A percentile compares a stretch with the other conserved stretches of the same genome.
Evolutionary conservation across 2,329 filamentous ascomycete genomes (phyloP).

Genomic region (Aspergillus brunneoviolaceus): DNA sequence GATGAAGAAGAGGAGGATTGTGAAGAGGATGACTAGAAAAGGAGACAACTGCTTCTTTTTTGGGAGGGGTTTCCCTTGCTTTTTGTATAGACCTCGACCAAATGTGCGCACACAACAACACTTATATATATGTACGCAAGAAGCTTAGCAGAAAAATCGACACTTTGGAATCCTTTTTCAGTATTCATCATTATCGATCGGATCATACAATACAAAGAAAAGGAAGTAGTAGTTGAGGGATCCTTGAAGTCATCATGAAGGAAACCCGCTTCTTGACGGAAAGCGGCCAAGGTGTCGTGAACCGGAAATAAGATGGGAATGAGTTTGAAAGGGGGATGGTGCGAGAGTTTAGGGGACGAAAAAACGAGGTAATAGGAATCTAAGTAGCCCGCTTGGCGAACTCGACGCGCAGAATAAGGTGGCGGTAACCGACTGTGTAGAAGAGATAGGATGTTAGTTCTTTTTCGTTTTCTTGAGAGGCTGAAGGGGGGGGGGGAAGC

Average conservation of each 20-base stretch:
- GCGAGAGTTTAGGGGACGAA: neutral
- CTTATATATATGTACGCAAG: neutral
- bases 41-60: constrained; percentile 22
- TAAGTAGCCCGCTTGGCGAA: constrained; percentile 51
- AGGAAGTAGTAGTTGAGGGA: constrained; percentile 13
- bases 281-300: constrained; percentile 33
- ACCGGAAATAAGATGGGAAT: constrained; percentile 23
- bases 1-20: neutral
- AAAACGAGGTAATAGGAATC: constrained; percentile 16
- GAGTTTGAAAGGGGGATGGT: neutral
- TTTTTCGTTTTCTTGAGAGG: neutral
- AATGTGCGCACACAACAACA: neutral
- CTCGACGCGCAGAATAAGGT: constrained; percentile 54
- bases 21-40: neutral
- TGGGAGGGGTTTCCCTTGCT: neutral
- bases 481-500: constrained; percentile 28
- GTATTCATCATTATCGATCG: constrained; percentile 40
- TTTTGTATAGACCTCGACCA: neutral
- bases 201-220: constrained; percentile 39
- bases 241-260: constrained; percentile 26
- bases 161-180: constrained; percentile 30
- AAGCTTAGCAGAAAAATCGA: constrained; percentile 27
- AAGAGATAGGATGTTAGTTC: neutral
- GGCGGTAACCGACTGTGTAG: constrained; percentile 49
- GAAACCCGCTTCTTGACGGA: constrained; percentile 34